Conservation (phyloP, 2,329 filamentous ascomycete genomes). For the Chrysosporium queenslandicum region DNA sequence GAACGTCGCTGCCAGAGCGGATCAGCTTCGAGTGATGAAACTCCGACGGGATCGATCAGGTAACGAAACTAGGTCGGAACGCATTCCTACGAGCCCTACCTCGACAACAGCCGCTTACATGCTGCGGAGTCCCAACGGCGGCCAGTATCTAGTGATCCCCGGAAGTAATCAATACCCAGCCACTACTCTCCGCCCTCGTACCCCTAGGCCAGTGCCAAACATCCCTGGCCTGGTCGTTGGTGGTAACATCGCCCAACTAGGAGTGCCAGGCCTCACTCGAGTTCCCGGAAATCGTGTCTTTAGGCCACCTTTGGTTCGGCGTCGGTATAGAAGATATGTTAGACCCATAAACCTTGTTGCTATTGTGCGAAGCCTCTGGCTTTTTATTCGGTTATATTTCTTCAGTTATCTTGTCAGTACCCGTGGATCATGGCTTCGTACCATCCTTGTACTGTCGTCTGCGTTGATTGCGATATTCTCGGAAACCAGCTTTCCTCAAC, state of each 20-base stretch:
- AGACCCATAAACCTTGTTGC: constrained; percentile 8
- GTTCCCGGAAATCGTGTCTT: constrained; percentile 5
- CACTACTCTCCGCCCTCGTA: background rate
- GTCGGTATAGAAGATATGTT: constrained; percentile 5
- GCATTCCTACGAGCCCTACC: background rate
- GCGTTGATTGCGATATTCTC: constrained; percentile 34
- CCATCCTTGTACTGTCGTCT: constrained; percentile 32
- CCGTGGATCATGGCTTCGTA: constrained; percentile 38
- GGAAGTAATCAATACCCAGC: background rate
- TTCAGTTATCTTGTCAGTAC: constrained; percentile 51
- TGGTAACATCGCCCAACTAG: background rate
- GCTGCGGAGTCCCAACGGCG: constrained; percentile 10
- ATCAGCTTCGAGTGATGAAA: constrained; percentile 25
- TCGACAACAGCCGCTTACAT: constrained; percentile 18
- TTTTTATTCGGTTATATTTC: constrained; percentile 48
- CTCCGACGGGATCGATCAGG: constrained; percentile 6
- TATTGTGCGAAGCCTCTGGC: constrained; percentile 42
- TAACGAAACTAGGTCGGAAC: background rate
- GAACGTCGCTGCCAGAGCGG: constrained; percentile 25
- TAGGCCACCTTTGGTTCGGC: constrained; percentile 6
- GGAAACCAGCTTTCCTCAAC: constrained; percentile 32
- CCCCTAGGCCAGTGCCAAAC: background rate
- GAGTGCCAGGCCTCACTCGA: background rate
- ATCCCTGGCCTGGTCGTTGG: background rate
- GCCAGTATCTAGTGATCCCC: constrained; percentile 6